Evolutionary conservation across 768 basidiomycete species (phyloP).

Genomic region (Calvatia gigantea): DNA sequence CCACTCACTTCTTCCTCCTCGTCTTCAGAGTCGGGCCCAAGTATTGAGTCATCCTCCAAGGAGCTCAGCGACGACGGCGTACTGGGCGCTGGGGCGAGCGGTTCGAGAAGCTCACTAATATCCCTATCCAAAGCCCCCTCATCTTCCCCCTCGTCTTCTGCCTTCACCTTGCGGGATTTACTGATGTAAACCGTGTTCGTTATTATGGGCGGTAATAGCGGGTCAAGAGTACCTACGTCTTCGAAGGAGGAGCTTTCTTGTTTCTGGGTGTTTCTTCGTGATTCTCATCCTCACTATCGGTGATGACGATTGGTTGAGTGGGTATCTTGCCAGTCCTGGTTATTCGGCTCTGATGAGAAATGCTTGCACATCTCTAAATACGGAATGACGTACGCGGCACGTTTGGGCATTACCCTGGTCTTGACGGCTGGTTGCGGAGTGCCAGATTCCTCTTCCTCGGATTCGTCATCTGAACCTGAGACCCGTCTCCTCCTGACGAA

Average conservation of each 20-base stretch:
- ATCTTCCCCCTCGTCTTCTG: constrained; percentile 21
- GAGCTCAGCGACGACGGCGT: constrained; percentile 17
- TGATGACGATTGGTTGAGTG: constrained; percentile 30
- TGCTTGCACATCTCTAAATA: background rate
- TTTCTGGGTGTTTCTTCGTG: background rate
- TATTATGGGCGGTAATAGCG: background rate
- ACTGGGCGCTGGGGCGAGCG: constrained; percentile 12
- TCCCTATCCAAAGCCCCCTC: constrained; percentile 29
- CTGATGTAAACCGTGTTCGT: background rate
- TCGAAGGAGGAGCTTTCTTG: background rate
- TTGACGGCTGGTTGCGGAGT: constrained; percentile 38
- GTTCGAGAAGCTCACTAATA: constrained; percentile 34
- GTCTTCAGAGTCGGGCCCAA: constrained; percentile 36
- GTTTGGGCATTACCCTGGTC: constrained; percentile 51
- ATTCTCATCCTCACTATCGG: constrained; percentile 32
- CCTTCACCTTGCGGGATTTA: constrained; percentile 1
- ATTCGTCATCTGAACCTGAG: constrained; percentile 47
- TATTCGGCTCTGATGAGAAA: background rate
- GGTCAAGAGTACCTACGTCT: background rate
- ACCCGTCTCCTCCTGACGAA: constrained; percentile 48
- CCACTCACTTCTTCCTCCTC: constrained; percentile 55
- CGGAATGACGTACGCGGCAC: constrained; percentile 51
- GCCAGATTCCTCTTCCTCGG: constrained; percentile 32
- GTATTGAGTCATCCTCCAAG: constrained; percentile 43
- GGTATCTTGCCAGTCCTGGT: constrained; percentile 38